phyloP scores from a whole-genome alignment of 495 filamentous ascomycete species.

The Parathielavia appendiculata region DNA sequence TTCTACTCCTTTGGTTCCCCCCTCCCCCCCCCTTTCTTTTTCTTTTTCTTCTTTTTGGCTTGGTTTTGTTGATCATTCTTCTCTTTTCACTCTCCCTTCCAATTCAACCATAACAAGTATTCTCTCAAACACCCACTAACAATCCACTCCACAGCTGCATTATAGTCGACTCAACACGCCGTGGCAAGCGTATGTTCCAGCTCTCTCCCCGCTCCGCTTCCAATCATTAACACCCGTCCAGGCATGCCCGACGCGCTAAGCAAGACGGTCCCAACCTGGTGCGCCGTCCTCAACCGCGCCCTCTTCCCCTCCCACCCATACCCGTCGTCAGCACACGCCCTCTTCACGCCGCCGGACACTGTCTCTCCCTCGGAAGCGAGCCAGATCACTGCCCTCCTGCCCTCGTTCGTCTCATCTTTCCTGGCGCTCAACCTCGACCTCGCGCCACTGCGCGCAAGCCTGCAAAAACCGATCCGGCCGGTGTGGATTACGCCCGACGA shows the following conservation, averaged over 20 bases:
- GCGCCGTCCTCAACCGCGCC: slow-evolving; percentile 71
- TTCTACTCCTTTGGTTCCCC: neutral
- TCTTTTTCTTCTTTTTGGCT: neutral
- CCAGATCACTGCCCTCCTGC: slow-evolving; percentile 68
- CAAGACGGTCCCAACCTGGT: slow-evolving; percentile 95
- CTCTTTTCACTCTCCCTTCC: neutral
- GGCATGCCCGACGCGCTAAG: slow-evolving; percentile 88
- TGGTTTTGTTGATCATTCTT: neutral
- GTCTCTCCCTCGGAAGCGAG: slow-evolving; percentile 69
- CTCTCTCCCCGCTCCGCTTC: neutral
- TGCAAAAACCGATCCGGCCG: slow-evolving; percentile 57
- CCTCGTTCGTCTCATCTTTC: slow-evolving; percentile 60
- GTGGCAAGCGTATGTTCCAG: slow-evolving; percentile 67
- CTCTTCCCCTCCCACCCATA: slow-evolving; percentile 57
- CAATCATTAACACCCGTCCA: slow-evolving; percentile 25
- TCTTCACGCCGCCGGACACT: slow-evolving; percentile 61
- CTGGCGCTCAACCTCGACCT: slow-evolving; percentile 37
- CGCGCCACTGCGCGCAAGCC: slow-evolving; percentile 27
- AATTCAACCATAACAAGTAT: too few species aligned
- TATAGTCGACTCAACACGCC: slow-evolving; percentile 89
- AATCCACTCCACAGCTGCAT: slow-evolving; percentile 57
- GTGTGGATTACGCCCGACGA: slow-evolving; percentile 55
- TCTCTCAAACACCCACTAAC: neutral
- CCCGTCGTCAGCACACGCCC: slow-evolving; percentile 30
- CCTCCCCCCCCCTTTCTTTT: neutral